A percentile compares a stretch with the other conserved stretches of the same genome.
Evolutionary conservation across 805 yeast species (phyloP).

Genomic region (Saccharomycopsis microspora): DNA sequence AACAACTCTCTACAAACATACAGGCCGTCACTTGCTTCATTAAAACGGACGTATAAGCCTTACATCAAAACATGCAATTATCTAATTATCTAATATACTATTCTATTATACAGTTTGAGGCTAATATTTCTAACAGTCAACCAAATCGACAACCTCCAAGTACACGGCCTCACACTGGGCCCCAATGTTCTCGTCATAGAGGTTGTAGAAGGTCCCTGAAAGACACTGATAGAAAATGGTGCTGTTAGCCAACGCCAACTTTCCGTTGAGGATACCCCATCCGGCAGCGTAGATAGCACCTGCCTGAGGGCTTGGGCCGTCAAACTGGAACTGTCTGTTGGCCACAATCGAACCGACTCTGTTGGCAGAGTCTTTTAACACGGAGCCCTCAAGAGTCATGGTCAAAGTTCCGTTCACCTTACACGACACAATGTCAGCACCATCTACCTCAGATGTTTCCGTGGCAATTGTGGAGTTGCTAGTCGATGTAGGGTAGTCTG

Average conservation of each 20-base stretch:
- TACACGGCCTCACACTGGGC: conserved; percentile 37
- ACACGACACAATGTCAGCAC: conserved; percentile 22
- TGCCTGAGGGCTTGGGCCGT: conserved; percentile 54
- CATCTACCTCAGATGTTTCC: conserved; percentile 13
- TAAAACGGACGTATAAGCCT: background rate
- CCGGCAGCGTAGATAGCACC: conserved; percentile 41
- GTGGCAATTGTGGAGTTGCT: conserved; percentile 22
- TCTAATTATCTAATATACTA: background rate
- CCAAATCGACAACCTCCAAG: conserved; percentile 31
- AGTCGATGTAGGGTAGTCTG: conserved; percentile 13
- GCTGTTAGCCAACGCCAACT: conserved; percentile 36
- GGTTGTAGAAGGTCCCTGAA: conserved; percentile 46
- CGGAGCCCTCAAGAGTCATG: conserved; percentile 31
- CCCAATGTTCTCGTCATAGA: conserved; percentile 37
- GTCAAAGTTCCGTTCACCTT: conserved; percentile 30
- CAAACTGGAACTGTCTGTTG: conserved; percentile 53
- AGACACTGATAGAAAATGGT: conserved; percentile 42
- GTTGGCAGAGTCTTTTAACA: conserved; percentile 34
- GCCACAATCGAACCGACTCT: conserved; percentile 52
- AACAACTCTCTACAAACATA: background rate
- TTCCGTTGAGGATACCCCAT: conserved; percentile 29
- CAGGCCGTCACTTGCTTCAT: background rate
- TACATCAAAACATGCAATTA: background rate
- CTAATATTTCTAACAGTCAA: conserved; percentile 24
- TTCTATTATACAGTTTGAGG: background rate